These are phyloP conservation scores for Aureobasidium pullulans DNA, from an alignment of 2,329 filamentous ascomycete genomes.

Conservation along the genomic window DNA sequence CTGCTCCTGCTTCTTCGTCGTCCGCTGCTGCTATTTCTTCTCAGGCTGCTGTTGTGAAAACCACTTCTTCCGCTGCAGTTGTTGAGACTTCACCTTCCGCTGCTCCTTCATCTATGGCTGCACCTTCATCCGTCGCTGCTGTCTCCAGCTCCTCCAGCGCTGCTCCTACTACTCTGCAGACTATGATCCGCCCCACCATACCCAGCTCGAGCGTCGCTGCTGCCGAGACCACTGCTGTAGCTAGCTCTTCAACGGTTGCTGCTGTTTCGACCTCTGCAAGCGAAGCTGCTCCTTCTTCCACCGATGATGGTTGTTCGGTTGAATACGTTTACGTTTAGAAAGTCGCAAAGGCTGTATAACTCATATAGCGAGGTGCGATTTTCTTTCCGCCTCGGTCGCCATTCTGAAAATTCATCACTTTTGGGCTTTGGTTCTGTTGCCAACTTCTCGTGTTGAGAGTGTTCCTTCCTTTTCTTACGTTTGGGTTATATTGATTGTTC, in stretches of 20 bases:
- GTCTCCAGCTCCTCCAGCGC: neutral
- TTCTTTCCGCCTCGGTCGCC: too few relatives aligned
- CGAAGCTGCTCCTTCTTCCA: neutral
- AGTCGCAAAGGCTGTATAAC: too few relatives aligned
- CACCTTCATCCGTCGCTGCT: neutral
- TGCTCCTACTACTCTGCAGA: conserved; percentile 3
- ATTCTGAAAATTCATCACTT: too few relatives aligned
- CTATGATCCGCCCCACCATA: neutral
- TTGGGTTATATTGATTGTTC: too few relatives aligned
- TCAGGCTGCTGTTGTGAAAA: neutral
- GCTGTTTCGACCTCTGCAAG: neutral
- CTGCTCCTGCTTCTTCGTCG: neutral
- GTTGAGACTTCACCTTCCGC: neutral
- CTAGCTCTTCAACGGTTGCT: too few relatives aligned
- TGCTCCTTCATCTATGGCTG: neutral
- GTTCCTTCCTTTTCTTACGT: too few relatives aligned
- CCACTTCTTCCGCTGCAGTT: neutral
- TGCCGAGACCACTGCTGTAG: neutral
- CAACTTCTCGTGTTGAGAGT: too few relatives aligned
- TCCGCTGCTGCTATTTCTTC: neutral
- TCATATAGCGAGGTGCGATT: too few relatives aligned
- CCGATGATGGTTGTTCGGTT: conserved; percentile 3
- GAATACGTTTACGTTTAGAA: conserved; percentile 17
- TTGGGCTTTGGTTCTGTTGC: too few relatives aligned
- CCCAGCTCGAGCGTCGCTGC: neutral